phyloP scores from a whole-genome alignment of 345 rosid genomes.

The Gossypium turneri region DNA sequence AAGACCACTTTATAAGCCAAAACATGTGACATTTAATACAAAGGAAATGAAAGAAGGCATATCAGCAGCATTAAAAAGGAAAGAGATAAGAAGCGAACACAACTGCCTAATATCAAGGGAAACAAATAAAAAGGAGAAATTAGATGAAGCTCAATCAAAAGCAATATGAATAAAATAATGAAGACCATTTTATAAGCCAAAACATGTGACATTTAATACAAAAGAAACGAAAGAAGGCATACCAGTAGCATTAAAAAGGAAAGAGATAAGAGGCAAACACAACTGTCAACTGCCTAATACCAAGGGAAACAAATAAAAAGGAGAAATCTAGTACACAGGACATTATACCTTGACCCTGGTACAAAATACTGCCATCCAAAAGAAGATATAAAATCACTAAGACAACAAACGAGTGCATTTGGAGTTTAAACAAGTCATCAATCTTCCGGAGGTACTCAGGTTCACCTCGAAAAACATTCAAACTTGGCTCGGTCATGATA shows the following conservation, averaged over 20 bases:
- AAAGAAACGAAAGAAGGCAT: neutral
- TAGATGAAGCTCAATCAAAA: slow-evolving; percentile 4
- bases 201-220: neutral
- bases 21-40: neutral
- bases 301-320: neutral
- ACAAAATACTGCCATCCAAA: neutral
- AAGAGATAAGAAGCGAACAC: neutral
- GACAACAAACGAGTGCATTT: slow-evolving; percentile 5
- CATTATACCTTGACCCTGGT: neutral
- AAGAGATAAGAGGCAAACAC: neutral
- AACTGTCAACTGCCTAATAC: neutral
- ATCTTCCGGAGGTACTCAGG: neutral
- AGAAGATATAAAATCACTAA: slow-evolving; percentile 8
- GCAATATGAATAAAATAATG: neutral
- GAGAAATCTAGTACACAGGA: neutral
- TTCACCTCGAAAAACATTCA: neutral
- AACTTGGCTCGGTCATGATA: neutral
- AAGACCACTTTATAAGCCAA: neutral
- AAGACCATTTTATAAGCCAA: neutral
- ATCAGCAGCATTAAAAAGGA: neutral
- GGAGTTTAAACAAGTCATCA: neutral
- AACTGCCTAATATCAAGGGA: neutral
- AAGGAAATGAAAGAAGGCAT: neutral
- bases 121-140: neutral
- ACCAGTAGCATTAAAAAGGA: neutral